Conservation (phyloP, 192 early-diverging fungal genomes). For the Radiomyces spectabilis region DNA sequence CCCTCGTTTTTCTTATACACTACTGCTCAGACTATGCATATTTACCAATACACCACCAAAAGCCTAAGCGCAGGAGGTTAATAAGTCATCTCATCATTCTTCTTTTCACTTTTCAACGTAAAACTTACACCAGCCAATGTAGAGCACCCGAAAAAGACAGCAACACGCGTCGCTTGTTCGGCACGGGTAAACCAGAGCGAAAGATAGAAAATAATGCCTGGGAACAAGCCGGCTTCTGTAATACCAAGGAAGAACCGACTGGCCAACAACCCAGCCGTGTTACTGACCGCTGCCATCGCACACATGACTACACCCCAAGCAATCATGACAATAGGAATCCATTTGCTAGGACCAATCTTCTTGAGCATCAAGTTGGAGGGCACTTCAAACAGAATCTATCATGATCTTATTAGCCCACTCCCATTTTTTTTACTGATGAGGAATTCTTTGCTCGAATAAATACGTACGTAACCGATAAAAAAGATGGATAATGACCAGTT, state of each 20-base stretch:
- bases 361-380: slow-evolving; percentile 67
- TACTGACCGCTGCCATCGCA: slow-evolving; percentile 40
- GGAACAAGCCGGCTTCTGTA: slow-evolving; percentile 52
- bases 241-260: slow-evolving; percentile 55
- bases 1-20: neutral
- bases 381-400: slow-evolving; percentile 63
- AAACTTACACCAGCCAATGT: slow-evolving; percentile 42
- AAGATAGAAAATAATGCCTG: slow-evolving; percentile 48
- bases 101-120: too few relatives aligned
- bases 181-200: slow-evolving; percentile 40
- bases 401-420: neutral
- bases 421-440: neutral
- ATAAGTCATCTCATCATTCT: too few relatives aligned
- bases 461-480: slow-evolving; percentile 54
- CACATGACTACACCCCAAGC: slow-evolving; percentile 46
- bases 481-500: slow-evolving; percentile 60
- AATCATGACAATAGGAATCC: slow-evolving; percentile 52
- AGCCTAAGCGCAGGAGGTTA: too few relatives aligned
- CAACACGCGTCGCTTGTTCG: slow-evolving; percentile 47
- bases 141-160: slow-evolving; percentile 43
- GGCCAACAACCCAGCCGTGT: slow-evolving; percentile 32
- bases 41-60: slow-evolving; percentile 53
- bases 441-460: neutral
- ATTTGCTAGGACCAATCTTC: slow-evolving; percentile 42
- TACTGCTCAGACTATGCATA: too few relatives aligned